Evolutionary conservation across 1,284 basidiomycete species (phyloP), one percentile per base, ranked within the genome.

Genomic region (Ustanciosporium gigantosporum): DNA sequence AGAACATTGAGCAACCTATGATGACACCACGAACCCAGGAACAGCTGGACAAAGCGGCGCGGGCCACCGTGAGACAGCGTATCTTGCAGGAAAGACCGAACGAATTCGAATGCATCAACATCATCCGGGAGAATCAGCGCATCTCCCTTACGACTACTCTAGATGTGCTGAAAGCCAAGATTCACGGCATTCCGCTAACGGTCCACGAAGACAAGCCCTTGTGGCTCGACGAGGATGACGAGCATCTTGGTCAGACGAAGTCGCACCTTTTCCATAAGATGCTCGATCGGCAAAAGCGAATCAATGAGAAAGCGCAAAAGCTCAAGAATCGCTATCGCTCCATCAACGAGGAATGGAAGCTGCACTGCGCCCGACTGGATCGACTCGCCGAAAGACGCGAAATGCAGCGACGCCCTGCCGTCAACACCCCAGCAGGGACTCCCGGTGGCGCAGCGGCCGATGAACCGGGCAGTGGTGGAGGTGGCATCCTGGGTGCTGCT

Each of bases 301-400:
- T 75, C 31, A 57, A 65, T 37, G 58, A 41, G n/a, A 77, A 77
- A 41, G 25, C 60, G 6, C 55, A 58, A 24, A 29, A 20, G 6
- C 67, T 77, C 44, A 64, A 66, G 35, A 44, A 52, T 19, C 59
- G 62, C 29, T 77, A 77, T 46, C 58, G 67, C 32, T 44, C 36
- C 27, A 58, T 71, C 37, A 61, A 77, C 37, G 41, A 66, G 16
- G 69, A 72, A 9, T 77, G 74, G 74, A 51, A 53, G 46, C 23
- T 39, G 21, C 70, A 76, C 38, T 75, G 74, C 41, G 59, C 47
- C 13, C 56, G 57, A 8, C 64, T 77, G 2, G 72, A 76, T 32
- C 55, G 60, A 15, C 47, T 59, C 27, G 64, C 55, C 20, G 73
- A 75, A 46, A 52, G 59, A 16, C 58, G 67, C 17, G 66, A 73